Conservation (phyloP, 352 stramenopile species). For the Plasmopara viticola region DNA sequence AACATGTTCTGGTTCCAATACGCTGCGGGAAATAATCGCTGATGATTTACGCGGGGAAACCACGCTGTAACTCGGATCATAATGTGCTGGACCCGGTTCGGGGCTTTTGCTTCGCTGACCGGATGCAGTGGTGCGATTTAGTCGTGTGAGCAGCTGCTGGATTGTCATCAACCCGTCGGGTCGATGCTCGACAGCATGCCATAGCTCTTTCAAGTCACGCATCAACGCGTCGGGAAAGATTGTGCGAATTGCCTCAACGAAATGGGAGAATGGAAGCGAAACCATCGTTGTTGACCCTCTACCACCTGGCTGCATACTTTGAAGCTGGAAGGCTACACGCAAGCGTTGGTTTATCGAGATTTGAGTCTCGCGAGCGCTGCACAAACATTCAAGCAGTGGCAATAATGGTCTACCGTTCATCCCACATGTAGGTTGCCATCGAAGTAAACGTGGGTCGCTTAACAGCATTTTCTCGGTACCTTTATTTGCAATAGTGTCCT, state of each 20-base stretch:
- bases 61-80: constrained; percentile 42
- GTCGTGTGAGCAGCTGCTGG: constrained; percentile 17
- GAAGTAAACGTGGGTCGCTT: constrained; percentile 33
- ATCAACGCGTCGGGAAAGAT: constrained; percentile 48
- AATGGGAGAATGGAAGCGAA: constrained; percentile 25
- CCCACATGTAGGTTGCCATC: constrained; percentile 46
- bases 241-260: constrained; percentile 37
- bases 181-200: constrained; percentile 24
- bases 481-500: constrained; percentile 12
- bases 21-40: constrained; percentile 50
- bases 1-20: constrained; percentile 17
- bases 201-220: constrained; percentile 56
- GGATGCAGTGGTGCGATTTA: constrained; percentile 10
- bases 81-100: constrained; percentile 63
- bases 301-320: constrained; percentile 7
- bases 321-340: constrained; percentile 41
- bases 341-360: constrained; percentile 47
- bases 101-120: constrained; percentile 40
- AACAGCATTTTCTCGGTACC: constrained; percentile 26
- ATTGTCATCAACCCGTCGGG: constrained; percentile 17
- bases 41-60: constrained; percentile 32
- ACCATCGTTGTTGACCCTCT: neutral
- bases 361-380: constrained; percentile 42
- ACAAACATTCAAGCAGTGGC: constrained; percentile 45
- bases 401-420: constrained; percentile 36